phyloP scores from a whole-genome alignment of 2,329 filamentous ascomycete genomes.

The Calonectria naviculata region DNA sequence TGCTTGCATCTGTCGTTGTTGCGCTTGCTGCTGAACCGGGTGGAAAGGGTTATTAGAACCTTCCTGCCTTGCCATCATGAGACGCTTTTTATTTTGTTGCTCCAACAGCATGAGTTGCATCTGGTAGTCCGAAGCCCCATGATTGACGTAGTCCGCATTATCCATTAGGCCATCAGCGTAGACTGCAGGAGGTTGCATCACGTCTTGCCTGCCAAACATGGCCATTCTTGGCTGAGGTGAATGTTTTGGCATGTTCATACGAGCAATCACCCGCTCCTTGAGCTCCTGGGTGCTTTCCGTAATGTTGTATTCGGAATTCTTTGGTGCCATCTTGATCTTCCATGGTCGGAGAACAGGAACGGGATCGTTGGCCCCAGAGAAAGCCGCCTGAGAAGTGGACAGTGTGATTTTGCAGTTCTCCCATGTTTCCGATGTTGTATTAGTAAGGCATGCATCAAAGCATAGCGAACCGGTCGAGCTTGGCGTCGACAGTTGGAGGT shows the following conservation, averaged over 20 bases:
- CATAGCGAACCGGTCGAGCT: conserved; percentile 62
- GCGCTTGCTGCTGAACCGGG: conserved; percentile 4
- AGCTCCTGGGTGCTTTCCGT: conserved; percentile 54
- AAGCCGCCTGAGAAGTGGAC: conserved; percentile 72
- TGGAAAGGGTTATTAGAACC: neutral
- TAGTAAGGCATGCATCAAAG: conserved; percentile 72
- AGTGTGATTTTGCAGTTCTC: conserved; percentile 68
- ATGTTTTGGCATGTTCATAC: conserved; percentile 35
- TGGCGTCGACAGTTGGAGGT: conserved; percentile 69
- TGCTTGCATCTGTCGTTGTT: neutral
- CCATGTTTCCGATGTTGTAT: conserved; percentile 74
- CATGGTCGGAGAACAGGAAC: conserved; percentile 67
- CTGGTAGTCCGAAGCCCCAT: conserved; percentile 85
- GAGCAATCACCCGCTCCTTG: conserved; percentile 43
- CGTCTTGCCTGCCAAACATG: conserved; percentile 53
- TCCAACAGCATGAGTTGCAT: conserved; percentile 89
- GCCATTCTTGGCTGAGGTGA: neutral
- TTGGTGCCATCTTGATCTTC: conserved; percentile 62
- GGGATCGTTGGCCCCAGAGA: conserved; percentile 64
- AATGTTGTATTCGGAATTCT: conserved; percentile 34
- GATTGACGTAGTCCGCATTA: conserved; percentile 57
- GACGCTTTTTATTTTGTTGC: conserved; percentile 85
- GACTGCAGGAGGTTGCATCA: conserved; percentile 5
- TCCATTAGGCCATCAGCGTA: too few species aligned
- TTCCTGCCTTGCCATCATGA: conserved; percentile 85